These are phyloP conservation scores for Arthrobotrys sphaeroides DNA, from an alignment of 2,329 filamentous ascomycete species.

Conservation along the genomic window DNA sequence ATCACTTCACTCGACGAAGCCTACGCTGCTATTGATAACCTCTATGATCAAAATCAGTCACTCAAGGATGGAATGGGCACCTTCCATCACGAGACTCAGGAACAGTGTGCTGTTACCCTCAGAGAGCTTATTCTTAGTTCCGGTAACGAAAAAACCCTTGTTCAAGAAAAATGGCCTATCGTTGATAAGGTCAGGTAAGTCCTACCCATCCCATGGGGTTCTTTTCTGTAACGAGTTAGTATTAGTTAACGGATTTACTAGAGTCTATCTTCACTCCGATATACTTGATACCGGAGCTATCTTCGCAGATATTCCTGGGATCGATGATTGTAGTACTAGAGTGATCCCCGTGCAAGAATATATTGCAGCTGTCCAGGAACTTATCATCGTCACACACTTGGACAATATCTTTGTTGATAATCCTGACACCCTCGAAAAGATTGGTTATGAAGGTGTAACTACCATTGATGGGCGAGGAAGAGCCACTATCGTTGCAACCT, in stretches of 20 bases:
- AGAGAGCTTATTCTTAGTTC: background rate
- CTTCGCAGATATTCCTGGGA: constrained; percentile 40
- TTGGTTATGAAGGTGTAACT: constrained; percentile 26
- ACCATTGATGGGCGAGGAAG: constrained; percentile 4
- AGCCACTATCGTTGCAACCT: constrained; percentile 11
- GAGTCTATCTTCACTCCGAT: constrained; percentile 26
- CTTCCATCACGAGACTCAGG: background rate
- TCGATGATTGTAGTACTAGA: constrained; percentile 10
- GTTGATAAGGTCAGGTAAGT: constrained; percentile 22
- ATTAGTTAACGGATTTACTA: background rate
- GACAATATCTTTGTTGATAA: background rate
- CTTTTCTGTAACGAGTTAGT: background rate
- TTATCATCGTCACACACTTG: constrained; percentile 19
- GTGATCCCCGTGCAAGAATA: constrained; percentile 4
- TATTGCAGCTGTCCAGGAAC: constrained; percentile 14
- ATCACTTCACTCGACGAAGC: background rate
- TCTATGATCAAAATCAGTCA: background rate
- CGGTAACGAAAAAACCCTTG: background rate
- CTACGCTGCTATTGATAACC: background rate
- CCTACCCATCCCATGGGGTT: background rate
- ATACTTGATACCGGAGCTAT: constrained; percentile 24
- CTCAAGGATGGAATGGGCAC: background rate
- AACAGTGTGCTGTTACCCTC: background rate
- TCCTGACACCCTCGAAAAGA: background rate
- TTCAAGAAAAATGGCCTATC: constrained; percentile 7